Base-by-base conservation (phyloP, 495 filamentous ascomycete genomes). In the Chaetomidium leptoderma region DNA sequence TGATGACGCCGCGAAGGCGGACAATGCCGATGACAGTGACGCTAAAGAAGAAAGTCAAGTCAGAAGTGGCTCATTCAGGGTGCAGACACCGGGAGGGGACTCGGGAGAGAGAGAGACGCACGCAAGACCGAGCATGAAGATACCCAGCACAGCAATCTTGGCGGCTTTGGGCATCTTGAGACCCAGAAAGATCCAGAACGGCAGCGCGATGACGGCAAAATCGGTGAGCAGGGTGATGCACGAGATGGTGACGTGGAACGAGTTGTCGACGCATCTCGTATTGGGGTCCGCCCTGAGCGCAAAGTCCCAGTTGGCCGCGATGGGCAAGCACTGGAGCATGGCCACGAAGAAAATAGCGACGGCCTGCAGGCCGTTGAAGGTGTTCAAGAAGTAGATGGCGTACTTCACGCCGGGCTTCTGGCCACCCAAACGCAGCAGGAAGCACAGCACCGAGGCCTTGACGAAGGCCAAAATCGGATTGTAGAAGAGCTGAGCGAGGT, bases 381-480 rank as follows among this genome's bases (percentile, higher is more conserved):
- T 58, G 47, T 80, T 76, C 49, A 70, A 76, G 70, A 60, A 74
- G 37, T 67, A 54, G 26, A 74, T 76, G 14, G 75, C 60, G 19
- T 59, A 65, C 51, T 65, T 72, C 36, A 71, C 73, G 61, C 57
- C 75, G 58, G 57, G 69, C 66, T 59, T 76, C 59, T 67, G 68
- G 45, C 68, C 74, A 30, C 57, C 63, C 59, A 76, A 63, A 16
- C 73, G 66, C 65, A 80, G 67, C 66, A 86, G 66, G 74, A 81
- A 72, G 73, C 81, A 61, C 67, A 85, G 69, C 68, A 85, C 66
- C 4, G 74, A 77, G 3, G 75, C 61, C 63, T 85, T 83, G 53
- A 81, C 77, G 3, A 81, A 62, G 21, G 81, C 74, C 42, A 86
- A 68, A 57, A 81, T 75, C 3, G 81, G 81, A 58, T 83, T 83